Conservation (phyloP, 345 rosid genomes). For the Fremontodendron californicum region DNA sequence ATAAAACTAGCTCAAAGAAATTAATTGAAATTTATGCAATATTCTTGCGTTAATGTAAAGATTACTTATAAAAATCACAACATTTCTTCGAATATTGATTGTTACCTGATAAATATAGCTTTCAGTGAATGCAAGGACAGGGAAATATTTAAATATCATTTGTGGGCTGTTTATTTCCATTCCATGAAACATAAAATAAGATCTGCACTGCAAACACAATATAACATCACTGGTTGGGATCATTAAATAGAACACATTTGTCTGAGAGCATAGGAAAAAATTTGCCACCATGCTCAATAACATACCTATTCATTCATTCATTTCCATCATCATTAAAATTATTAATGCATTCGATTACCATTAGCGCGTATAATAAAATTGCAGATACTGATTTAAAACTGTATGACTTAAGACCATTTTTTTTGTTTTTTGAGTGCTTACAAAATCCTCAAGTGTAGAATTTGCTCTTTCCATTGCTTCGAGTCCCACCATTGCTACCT, state of each 20-base stretch:
- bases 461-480: constrained; percentile 85
- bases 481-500: constrained; percentile 53
- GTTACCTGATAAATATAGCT: constrained; percentile 85
- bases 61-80: neutral
- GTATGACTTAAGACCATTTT: neutral
- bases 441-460: constrained; percentile 91
- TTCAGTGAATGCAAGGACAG: constrained; percentile 72
- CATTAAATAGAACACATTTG: neutral
- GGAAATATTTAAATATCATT: constrained; percentile 58
- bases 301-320: neutral
- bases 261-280: neutral
- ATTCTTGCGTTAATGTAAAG: neutral
- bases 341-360: neutral
- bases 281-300: neutral
- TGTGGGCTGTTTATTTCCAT: constrained; percentile 57
- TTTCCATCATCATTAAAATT: neutral
- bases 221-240: constrained; percentile 4
- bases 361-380: neutral
- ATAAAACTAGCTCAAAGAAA: constrained; percentile 2
- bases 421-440: constrained; percentile 33
- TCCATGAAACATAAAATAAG: constrained; percentile 90
- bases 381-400: neutral
- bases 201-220: constrained; percentile 56
- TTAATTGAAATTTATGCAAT: neutral
- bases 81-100: neutral